Evolutionary conservation across 768 basidiomycete species (phyloP).

Genomic region (Auriscalpium microsporum): DNA sequence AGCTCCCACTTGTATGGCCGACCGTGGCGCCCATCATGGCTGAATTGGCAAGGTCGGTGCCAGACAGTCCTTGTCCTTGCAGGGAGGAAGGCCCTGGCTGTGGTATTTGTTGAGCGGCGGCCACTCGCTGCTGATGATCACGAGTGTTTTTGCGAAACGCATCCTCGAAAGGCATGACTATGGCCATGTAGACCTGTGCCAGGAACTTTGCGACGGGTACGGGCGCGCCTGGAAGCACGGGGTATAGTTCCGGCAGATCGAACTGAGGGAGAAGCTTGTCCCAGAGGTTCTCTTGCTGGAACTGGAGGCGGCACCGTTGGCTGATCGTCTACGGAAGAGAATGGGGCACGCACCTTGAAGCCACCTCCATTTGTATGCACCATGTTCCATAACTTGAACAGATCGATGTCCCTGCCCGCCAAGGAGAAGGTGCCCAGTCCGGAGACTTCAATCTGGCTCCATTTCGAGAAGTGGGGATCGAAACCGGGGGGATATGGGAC

Average conservation of each 20-base stretch:
- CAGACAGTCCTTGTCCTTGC: no score
- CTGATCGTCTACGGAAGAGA: constrained; percentile 1
- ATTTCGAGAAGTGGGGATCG: constrained; percentile 54
- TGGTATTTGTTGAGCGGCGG: constrained; percentile 29
- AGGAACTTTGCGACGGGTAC: constrained; percentile 41
- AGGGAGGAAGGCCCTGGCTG: constrained; percentile 2
- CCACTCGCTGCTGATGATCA: constrained; percentile 50
- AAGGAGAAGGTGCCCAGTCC: constrained; percentile 60
- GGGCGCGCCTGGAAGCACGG: constrained; percentile 28
- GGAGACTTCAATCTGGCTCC: constrained; percentile 55
- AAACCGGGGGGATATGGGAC: constrained; percentile 45
- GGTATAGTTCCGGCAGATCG: constrained; percentile 29
- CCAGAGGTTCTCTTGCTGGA: constrained; percentile 13
- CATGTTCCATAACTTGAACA: constrained; percentile 65
- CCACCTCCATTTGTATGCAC: constrained; percentile 56
- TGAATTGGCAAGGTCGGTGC: constrained; percentile 5
- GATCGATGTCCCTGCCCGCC: constrained; percentile 65
- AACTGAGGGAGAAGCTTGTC: constrained; percentile 29
- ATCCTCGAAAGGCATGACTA: constrained; percentile 70
- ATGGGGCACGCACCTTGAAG: constrained; percentile 37
- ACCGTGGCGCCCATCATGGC: constrained; percentile 6
- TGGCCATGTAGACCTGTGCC: constrained; percentile 48
- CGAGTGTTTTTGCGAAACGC: constrained; percentile 52
- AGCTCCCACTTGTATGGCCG: constrained; percentile 4
- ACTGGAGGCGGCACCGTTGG: constrained; percentile 4